Conservation (phyloP, 495 filamentous ascomycete genomes). For the Penicillium daleae region DNA sequence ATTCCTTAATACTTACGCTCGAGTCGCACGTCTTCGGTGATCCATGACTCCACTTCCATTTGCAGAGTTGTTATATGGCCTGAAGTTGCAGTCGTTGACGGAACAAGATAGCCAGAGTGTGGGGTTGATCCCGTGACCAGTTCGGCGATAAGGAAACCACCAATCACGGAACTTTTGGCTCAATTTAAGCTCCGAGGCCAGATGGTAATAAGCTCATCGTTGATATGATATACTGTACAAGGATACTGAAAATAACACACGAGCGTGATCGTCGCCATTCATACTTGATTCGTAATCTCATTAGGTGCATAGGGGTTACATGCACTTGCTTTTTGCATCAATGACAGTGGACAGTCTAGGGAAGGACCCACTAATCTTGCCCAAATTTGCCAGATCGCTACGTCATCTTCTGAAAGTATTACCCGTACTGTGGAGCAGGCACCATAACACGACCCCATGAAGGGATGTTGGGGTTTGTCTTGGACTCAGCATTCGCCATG, state of each 20-base stretch:
- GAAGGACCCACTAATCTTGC: background rate
- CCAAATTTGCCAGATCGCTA: background rate
- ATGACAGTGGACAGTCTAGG: background rate
- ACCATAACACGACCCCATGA: too few relatives aligned
- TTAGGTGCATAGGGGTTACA: background rate
- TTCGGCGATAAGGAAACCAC: slow-evolving; percentile 2
- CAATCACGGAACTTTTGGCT: background rate
- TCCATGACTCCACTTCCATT: background rate
- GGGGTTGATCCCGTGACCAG: slow-evolving; percentile 2
- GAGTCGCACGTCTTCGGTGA: background rate
- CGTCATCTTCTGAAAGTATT: background rate
- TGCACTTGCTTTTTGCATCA: background rate
- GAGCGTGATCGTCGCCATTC: background rate
- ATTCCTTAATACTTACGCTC: background rate
- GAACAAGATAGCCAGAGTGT: background rate
- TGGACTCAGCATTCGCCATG: too few relatives aligned
- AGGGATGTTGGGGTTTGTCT: too few relatives aligned
- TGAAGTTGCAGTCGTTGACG: background rate
- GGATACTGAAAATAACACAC: background rate
- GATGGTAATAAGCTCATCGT: background rate
- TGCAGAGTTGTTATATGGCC: background rate
- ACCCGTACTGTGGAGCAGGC: too few relatives aligned
- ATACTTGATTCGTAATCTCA: background rate
- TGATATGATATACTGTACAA: background rate
- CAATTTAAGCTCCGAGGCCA: background rate